Percentiles rank a stretch among this genome's conserved stretches.
These are phyloP conservation scores for Fomitiporia mediterranea DNA, from an alignment of 1,284 basidiomycete species.

Conservation along the genomic window DNA sequence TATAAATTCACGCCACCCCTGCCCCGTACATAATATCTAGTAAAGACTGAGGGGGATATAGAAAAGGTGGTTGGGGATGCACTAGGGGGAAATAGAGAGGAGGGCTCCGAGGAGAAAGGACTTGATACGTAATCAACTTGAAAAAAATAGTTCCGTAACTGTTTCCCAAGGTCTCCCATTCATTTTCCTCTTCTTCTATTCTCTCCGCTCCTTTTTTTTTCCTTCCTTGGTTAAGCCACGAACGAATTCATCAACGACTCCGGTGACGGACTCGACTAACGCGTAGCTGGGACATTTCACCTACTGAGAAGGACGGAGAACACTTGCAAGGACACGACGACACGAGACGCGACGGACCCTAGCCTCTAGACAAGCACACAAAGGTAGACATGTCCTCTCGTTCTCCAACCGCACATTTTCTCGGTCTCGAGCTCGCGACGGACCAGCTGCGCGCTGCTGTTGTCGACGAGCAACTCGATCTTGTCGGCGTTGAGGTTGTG, in stretches of 20 bases:
- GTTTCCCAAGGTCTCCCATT: no score
- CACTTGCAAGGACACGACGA: not conserved
- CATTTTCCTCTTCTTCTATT: not conserved
- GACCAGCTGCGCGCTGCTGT: conserved; percentile 76
- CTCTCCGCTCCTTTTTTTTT: not conserved
- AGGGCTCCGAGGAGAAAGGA: no score
- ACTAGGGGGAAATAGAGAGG: no score
- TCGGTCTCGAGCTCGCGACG: conserved; percentile 62
- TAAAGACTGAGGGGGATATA: no score
- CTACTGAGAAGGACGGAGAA: not conserved
- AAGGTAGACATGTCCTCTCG: conserved; percentile 16
- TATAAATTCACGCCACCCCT: no score
- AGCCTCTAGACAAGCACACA: not conserved
- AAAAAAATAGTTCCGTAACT: not conserved
- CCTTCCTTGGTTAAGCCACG: not conserved
- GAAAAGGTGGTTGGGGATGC: no score
- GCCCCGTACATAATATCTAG: no score
- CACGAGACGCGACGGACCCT: not conserved
- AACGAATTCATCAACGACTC: no score
- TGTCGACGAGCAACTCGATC: conserved; percentile 73
- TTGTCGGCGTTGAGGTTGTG: conserved; percentile 72
- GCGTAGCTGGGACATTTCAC: not conserved
- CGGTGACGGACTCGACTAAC: not conserved
- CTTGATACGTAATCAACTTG: not conserved
- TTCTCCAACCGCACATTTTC: conserved; percentile 27